Evolutionary conservation across 2,329 filamentous ascomycete species (phyloP), one percentile per base, ranked within the genome.

Genomic region (Decorospora gaudefroyi): DNA sequence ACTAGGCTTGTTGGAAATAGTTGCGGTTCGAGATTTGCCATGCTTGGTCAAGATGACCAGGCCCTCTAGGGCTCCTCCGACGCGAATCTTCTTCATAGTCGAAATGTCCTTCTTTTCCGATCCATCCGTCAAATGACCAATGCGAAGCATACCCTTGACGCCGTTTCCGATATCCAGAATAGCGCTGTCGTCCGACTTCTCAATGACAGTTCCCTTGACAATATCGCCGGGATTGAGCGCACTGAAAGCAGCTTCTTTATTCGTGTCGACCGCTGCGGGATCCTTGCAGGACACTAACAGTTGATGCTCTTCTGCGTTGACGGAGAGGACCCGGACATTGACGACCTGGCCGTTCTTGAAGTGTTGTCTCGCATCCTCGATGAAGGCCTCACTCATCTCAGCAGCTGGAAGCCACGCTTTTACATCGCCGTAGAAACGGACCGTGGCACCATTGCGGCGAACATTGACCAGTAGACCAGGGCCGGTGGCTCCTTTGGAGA

Each of bases 331-430:
- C 62, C 92, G 88, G 13, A 96, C 88, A 61, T 84, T 95, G 55
- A 99, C 86, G 1, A 95, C 92, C 68, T 99, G 93, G 0, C 93
- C 95, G 29, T 84, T 74, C 23, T 86, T 84, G 75, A 99, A 99
- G 71, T 97, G 91, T 62, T 95, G 85, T 31, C 82, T 83, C 4
- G 93, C 90, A 62, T 96, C 88, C 56, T 87, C 82, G 62, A 99
- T 96, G 65, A 87, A 96, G 8, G 91, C 90, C 68, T 99, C 93
- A 67, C 93, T 97, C 93, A 99, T 99, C 72, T 99, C 92, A 1
- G 88, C 88, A 0, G 95, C 85, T 2, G 93, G 93, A 41, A 99
- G 78, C 74, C 95, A 99, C 6, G 87, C 95, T 54, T 84, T 83
- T 13, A 99, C 77, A 6, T 78, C 74, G 12, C 90, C 90, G 62